Evolutionary conservation across 2,329 filamentous ascomycete species (phyloP).

Genomic region (Alternaria alternata): DNA sequence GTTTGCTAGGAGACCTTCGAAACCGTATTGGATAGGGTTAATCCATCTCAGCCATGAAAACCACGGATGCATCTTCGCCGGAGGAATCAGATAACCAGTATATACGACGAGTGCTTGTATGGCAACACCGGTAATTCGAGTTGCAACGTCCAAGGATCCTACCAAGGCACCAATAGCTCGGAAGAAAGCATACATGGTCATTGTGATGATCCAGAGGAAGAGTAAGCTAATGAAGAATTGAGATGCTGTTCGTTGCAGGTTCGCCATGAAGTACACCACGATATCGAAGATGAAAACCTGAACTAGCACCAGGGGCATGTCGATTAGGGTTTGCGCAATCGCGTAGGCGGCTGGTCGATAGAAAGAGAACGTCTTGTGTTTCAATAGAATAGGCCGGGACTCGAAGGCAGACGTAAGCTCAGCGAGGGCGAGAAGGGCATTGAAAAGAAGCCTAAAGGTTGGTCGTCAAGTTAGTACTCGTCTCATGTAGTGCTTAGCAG

Average conservation of each 20-base stretch:
- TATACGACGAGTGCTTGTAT: conserved; percentile 53
- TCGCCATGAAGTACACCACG: conserved; percentile 70
- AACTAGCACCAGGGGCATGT: conserved; percentile 65
- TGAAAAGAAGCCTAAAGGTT: conserved; percentile 60
- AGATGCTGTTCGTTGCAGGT: conserved; percentile 63
- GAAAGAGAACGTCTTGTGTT: conserved; percentile 75
- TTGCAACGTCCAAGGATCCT: conserved; percentile 48
- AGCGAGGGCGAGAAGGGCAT: conserved; percentile 67
- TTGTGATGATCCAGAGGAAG: conserved; percentile 66
- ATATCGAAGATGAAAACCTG: conserved; percentile 67
- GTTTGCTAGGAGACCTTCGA: conserved; percentile 73
- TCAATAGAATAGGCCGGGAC: conserved; percentile 70
- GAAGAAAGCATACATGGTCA: conserved; percentile 56
- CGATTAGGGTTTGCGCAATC: conserved; percentile 65
- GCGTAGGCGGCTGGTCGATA: conserved; percentile 70
- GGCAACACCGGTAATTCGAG: conserved; percentile 51
- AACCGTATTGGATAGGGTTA: conserved; percentile 72
- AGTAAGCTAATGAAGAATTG: conserved; percentile 70
- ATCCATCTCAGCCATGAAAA: conserved; percentile 53
- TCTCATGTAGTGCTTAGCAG: neutral
- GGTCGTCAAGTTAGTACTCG: neutral
- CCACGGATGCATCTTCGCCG: conserved; percentile 52
- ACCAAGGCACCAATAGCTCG: conserved; percentile 48
- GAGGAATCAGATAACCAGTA: conserved; percentile 52
- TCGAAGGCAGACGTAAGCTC: conserved; percentile 69